Evolutionary conservation across 2,329 filamentous ascomycete species (phyloP).

Genomic region (Claviceps sp.): DNA sequence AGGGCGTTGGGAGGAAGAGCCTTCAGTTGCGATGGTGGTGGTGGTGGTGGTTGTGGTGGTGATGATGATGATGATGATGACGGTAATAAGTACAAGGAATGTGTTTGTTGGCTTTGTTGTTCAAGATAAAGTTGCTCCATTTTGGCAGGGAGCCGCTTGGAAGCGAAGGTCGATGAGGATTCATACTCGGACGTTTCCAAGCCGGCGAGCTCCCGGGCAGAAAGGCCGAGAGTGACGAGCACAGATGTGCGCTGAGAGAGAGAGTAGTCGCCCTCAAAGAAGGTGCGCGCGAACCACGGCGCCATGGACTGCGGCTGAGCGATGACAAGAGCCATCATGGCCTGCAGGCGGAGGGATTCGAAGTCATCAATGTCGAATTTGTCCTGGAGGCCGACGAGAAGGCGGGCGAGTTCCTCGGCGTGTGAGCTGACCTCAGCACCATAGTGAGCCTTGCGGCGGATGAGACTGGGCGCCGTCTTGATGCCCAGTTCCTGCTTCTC

Average conservation of each 20-base stretch:
- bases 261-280: constrained; percentile 88
- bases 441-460: constrained; percentile 77
- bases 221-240: constrained; percentile 68
- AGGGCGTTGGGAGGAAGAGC: constrained; percentile 46
- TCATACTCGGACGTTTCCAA: constrained; percentile 46
- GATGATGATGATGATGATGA: not conserved
- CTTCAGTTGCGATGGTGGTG: constrained; percentile 23
- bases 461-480: constrained; percentile 61
- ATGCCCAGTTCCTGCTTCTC: constrained; percentile 75
- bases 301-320: constrained; percentile 66
- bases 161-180: constrained; percentile 52
- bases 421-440: constrained; percentile 82
- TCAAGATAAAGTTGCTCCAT: constrained; percentile 58
- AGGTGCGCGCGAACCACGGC: constrained; percentile 70
- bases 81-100: constrained; percentile 7
- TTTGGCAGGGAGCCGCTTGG: constrained; percentile 60
- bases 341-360: constrained; percentile 59
- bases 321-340: constrained; percentile 68
- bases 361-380: constrained; percentile 74
- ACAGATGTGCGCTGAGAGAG: constrained; percentile 71
- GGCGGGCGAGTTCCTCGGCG: constrained; percentile 62
- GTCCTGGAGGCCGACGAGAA: constrained; percentile 71
- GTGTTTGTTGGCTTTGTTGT: constrained; percentile 12
- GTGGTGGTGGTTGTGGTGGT: not conserved
- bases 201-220: constrained; percentile 74